These are phyloP conservation scores for Euphorbia celastroides DNA, from an alignment of 441 rosid species.

Conservation along the genomic window DNA sequence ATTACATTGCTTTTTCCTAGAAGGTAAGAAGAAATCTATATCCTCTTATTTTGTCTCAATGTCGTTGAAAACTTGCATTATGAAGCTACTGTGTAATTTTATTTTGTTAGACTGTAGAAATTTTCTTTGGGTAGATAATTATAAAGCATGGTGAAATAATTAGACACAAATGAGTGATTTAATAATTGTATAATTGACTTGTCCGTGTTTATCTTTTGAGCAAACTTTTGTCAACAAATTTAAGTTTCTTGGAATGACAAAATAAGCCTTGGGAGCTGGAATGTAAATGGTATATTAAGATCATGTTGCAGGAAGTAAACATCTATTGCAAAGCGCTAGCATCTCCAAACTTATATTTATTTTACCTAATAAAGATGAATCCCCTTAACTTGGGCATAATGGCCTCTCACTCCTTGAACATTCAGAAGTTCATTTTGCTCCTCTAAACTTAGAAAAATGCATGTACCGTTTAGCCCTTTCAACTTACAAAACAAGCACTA, in stretches of 20 bases:
- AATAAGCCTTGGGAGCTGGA: conserved; percentile 10
- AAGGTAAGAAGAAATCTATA: conserved; percentile 31
- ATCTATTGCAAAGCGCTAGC: too few species aligned
- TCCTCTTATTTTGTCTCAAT: conserved; percentile 39
- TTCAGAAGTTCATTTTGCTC: too few species aligned
- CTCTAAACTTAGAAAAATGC: too few species aligned
- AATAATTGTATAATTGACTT: conserved; percentile 18
- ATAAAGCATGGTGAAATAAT: neutral
- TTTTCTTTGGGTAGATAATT: neutral
- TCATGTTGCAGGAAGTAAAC: conserved; percentile 3
- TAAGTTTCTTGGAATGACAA: conserved; percentile 14
- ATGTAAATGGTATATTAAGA: conserved; percentile 8
- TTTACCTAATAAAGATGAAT: too few species aligned
- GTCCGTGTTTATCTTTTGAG: conserved; percentile 5
- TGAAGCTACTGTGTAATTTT: conserved; percentile 20
- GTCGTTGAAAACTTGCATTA: conserved; percentile 40
- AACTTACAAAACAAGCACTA: too few species aligned
- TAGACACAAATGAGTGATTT: conserved; percentile 3
- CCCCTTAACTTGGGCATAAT: too few species aligned
- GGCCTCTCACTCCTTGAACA: too few species aligned
- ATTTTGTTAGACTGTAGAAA: neutral
- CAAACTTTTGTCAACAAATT: neutral
- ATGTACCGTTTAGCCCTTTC: too few species aligned
- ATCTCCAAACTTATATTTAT: too few species aligned
- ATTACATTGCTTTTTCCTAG: conserved; percentile 29